phyloP scores from a whole-genome alignment of 257 asterid species.

The Jaltomata sinuosa region DNA sequence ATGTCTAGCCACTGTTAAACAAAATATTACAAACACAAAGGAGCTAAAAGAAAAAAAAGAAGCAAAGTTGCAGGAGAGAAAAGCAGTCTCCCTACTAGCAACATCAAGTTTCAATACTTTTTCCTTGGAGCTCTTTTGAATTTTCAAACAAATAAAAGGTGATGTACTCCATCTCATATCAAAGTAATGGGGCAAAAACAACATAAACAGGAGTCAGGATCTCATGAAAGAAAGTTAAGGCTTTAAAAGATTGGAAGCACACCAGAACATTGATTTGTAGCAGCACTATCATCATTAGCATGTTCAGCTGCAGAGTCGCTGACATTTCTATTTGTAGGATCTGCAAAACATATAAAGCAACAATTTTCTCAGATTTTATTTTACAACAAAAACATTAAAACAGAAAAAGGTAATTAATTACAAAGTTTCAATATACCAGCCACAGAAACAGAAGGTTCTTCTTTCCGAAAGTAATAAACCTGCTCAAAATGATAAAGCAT shows the following conservation, averaged over 20 bases:
- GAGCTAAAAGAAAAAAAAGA: neutral
- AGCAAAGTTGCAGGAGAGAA: neutral
- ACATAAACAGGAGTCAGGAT: neutral
- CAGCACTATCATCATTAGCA: slow-evolving; percentile 31
- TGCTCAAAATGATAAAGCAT: slow-evolving; percentile 92
- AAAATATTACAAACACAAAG: neutral
- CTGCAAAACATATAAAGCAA: slow-evolving; percentile 17
- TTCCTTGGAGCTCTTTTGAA: neutral
- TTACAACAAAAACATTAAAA: neutral
- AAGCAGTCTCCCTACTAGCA: neutral
- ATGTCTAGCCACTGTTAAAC: neutral
- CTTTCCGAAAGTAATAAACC: slow-evolving; percentile 80
- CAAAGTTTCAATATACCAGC: slow-evolving; percentile 28
- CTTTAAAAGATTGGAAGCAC: neutral
- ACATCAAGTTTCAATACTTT: neutral
- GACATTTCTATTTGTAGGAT: slow-evolving; percentile 21
- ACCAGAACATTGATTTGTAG: slow-evolving; percentile 48
- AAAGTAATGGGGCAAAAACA: neutral
- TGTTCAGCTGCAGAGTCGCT: slow-evolving; percentile 27
- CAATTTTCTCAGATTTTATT: neutral
- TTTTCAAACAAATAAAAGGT: neutral
- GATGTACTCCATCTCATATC: neutral
- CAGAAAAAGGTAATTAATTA: neutral
- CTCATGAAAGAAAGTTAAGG: neutral
- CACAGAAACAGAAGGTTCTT: slow-evolving; percentile 34